phyloP scores from a whole-genome alignment of 768 basidiomycete species.

The Kwoniella sp. region DNA sequence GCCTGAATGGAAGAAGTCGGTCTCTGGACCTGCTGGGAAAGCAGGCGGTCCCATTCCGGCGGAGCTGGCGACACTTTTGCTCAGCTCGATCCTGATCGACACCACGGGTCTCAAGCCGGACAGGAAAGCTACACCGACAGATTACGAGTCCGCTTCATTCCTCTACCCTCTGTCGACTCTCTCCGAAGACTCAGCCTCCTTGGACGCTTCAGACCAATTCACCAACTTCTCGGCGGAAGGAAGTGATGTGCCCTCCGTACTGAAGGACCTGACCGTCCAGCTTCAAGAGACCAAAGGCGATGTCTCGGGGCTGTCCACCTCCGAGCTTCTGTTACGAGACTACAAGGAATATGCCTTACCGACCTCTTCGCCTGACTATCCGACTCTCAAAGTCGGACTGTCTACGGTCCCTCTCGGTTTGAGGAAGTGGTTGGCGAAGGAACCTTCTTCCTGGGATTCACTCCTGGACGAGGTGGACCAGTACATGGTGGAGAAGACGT shows the following conservation, averaged over 20 bases:
- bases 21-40: slow-evolving; percentile 24
- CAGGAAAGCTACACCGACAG: slow-evolving; percentile 73
- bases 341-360: slow-evolving; percentile 81
- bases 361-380: slow-evolving; percentile 59
- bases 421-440: slow-evolving; percentile 62
- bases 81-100: slow-evolving; percentile 82
- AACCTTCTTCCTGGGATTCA: slow-evolving; percentile 46
- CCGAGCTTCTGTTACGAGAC: slow-evolving; percentile 86
- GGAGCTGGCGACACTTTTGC: slow-evolving; percentile 75
- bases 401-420: slow-evolving; percentile 78
- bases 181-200: slow-evolving; percentile 37
- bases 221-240: slow-evolving; percentile 4
- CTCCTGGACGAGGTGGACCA: slow-evolving; percentile 58
- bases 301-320: slow-evolving; percentile 67
- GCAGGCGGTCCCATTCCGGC: slow-evolving; percentile 58
- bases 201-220: background rate
- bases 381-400: slow-evolving; percentile 68
- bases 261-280: slow-evolving; percentile 58
- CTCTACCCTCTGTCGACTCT: slow-evolving; percentile 66
- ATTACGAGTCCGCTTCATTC: slow-evolving; percentile 67
- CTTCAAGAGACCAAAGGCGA: slow-evolving; percentile 68
- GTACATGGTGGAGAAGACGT: slow-evolving; percentile 69
- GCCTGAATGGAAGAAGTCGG: slow-evolving; percentile 46
- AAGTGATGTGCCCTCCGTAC: slow-evolving; percentile 13
- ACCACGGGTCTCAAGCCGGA: slow-evolving; percentile 70